phyloP scores from a whole-genome alignment of 768 basidiomycete genomes.

The Auricularia cornea region DNA sequence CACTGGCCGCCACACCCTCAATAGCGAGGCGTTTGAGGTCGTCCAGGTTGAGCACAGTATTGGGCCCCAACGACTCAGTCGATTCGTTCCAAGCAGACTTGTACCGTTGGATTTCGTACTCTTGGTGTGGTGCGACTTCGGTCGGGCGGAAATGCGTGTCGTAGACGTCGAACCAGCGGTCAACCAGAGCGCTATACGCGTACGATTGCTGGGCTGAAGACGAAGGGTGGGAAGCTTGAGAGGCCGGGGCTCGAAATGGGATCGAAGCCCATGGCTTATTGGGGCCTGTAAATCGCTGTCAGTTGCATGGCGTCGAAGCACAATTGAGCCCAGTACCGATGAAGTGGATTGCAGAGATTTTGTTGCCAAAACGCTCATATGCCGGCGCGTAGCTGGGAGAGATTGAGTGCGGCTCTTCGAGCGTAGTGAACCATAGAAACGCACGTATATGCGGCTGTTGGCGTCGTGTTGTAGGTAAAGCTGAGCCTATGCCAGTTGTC shows the following conservation, averaged over 20 bases:
- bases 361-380: slow-evolving; percentile 84
- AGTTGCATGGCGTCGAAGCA: background rate
- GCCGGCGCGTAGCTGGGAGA: slow-evolving; percentile 83
- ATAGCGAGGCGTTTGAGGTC: slow-evolving; percentile 56
- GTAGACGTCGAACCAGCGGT: slow-evolving; percentile 88
- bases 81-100: slow-evolving; percentile 65
- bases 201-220: slow-evolving; percentile 43
- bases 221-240: slow-evolving; percentile 21
- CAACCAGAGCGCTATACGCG: slow-evolving; percentile 72
- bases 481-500: slow-evolving; percentile 86
- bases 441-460: slow-evolving; percentile 93
- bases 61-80: background rate
- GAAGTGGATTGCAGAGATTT: slow-evolving; percentile 84
- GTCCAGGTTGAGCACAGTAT: slow-evolving; percentile 35
- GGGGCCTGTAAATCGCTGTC: slow-evolving; percentile 29
- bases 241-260: slow-evolving; percentile 55
- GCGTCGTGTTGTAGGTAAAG: slow-evolving; percentile 97
- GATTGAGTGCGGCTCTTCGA: slow-evolving; percentile 18
- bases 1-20: slow-evolving; percentile 38
- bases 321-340: slow-evolving; percentile 38
- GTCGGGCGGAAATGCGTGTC: slow-evolving; percentile 76
- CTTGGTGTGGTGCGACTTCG: slow-evolving; percentile 27
- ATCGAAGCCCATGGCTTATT: slow-evolving; percentile 91
- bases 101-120: slow-evolving; percentile 61
- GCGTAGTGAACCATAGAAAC: slow-evolving; percentile 11